Conservation (phyloP, 2,329 filamentous ascomycete species). For the Xylaria polymorpha region DNA sequence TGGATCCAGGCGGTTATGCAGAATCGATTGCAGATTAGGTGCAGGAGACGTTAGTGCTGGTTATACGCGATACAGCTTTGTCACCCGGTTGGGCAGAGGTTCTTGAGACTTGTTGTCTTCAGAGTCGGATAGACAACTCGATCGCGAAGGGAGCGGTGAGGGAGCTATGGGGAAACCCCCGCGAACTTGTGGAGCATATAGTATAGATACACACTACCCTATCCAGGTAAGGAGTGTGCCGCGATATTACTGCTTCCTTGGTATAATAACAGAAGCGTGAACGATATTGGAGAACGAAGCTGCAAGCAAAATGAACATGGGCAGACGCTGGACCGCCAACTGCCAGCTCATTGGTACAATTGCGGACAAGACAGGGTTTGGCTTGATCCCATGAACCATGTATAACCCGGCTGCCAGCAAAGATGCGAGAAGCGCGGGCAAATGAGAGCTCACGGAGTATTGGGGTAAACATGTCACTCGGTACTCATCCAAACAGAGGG, state of each 20-base stretch:
- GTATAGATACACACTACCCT: conserved; percentile 10
- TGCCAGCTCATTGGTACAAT: conserved; percentile 26
- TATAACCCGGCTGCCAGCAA: conserved; percentile 20
- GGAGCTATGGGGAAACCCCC: background rate
- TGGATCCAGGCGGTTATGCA: conserved; percentile 8
- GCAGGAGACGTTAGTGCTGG: conserved; percentile 7
- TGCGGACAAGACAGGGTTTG: conserved; percentile 25
- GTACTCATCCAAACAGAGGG: conserved; percentile 43
- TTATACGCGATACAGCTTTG: conserved; percentile 22
- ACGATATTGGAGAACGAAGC: background rate
- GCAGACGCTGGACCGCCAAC: background rate
- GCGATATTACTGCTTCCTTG: conserved; percentile 24
- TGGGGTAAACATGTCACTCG: conserved; percentile 26
- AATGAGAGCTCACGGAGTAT: conserved; percentile 20
- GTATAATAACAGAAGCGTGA: conserved; percentile 23
- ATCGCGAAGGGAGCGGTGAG: conserved; percentile 20
- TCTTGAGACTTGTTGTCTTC: conserved; percentile 34
- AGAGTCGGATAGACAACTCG: conserved; percentile 25
- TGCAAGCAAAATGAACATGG: conserved; percentile 4
- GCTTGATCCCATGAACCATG: conserved; percentile 12
- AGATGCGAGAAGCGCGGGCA: conserved; percentile 18
- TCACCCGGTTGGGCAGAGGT: conserved; percentile 19
- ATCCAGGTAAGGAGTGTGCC: conserved; percentile 2
- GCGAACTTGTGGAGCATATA: conserved; percentile 31
- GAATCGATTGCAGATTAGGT: conserved; percentile 10